Percentiles rank a stretch among this genome's conserved stretches.
Evolutionary conservation across 225 moss, liverwort and hornwort species (phyloP).

Genomic region (Sphagnum tenellum): DNA sequence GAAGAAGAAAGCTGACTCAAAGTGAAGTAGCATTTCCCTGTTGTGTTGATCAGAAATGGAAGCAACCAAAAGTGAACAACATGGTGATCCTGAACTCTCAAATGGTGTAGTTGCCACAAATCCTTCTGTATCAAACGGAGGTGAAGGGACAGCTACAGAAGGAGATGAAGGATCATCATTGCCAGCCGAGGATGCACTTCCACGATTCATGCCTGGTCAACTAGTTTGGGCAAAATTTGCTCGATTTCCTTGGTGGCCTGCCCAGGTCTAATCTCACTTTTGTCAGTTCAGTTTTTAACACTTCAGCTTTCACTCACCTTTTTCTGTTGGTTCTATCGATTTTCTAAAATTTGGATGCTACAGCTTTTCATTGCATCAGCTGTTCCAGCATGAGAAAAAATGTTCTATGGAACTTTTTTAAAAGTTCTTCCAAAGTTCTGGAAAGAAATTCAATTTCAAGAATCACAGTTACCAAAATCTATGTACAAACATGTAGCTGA

Average conservation of each 20-base stretch:
- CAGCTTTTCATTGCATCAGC: too few species aligned
- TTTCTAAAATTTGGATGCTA: too few species aligned
- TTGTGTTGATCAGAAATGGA: slow-evolving; percentile 7
- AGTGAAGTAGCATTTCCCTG: too few species aligned
- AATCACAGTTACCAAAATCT: too few species aligned
- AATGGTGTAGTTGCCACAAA: slow-evolving; percentile 17
- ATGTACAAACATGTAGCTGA: too few species aligned
- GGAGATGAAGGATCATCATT: slow-evolving; percentile 25
- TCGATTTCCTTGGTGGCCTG: slow-evolving; percentile 99
- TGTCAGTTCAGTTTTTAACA: too few species aligned
- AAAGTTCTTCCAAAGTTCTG: too few species aligned
- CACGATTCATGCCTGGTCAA: slow-evolving; percentile 63
- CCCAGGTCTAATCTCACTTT: slow-evolving; percentile 41
- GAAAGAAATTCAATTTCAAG: too few species aligned
- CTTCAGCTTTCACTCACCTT: too few species aligned
- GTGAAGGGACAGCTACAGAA: slow-evolving; percentile 21
- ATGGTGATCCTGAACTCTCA: slow-evolving; percentile 14
- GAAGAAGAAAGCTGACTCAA: too few species aligned
- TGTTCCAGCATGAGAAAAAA: too few species aligned
- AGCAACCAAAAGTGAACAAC: slow-evolving; percentile 20
- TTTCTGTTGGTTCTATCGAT: not conserved
- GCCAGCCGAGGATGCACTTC: slow-evolving; percentile 19
- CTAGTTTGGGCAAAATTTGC: slow-evolving; percentile 98
- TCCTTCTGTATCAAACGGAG: slow-evolving; percentile 25
- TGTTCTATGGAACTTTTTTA: too few species aligned